Base-by-base conservation (phyloP, 163 green algal species). In the Volvox carteri region DNA sequence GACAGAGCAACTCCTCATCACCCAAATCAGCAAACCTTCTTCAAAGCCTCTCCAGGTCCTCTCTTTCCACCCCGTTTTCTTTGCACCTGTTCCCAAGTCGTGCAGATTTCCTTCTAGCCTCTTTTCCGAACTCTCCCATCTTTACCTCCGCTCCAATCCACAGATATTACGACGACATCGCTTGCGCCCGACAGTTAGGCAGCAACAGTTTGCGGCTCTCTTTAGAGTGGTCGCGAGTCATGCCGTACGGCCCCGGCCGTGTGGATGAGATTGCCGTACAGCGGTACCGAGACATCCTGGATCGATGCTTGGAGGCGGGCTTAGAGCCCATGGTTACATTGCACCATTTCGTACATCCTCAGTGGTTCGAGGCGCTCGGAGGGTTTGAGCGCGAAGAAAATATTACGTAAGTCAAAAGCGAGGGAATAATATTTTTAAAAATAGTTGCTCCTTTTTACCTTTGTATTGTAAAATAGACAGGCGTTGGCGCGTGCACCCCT, bases 341-440 rank as follows among this genome's bases (percentile, higher is more conserved):
- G 86, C 95, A 98, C 87, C 96, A 98, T 87, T 98, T 98, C 93
- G 95, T 96, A 35, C 96, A 98, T 70, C 96, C 96, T 1, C 78
- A 91, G 37, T 98, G 96, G 96, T 98, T 98, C 92, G 93, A 98
- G 77, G 56, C 88, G 5, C 80, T 94, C 30, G 95, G 95, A 0
- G 95, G 91, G 5, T 98, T 97, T 65, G 85, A 79, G 7, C 93
- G 94, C 67, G 92, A 94, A 65, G 92, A 91, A 8, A 97, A 96
- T 93, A 95, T 97, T 56, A 54, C 30, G 84, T 89, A n/a, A 16
- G 84, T 30, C 19, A 44, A 12, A 18, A n/a, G n/a, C n/a, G n/a
- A n/a, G n/a, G n/a, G n/a, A n/a, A n/a, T n/a, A n/a, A n/a, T n/a
- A n/a, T n/a, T n/a, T n/a, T n/a, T n/a, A n/a, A n/a, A n/a, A n/a